Base-by-base conservation (phyloP, 2,329 filamentous ascomycete genomes). In the Penicillium nordicum region DNA sequence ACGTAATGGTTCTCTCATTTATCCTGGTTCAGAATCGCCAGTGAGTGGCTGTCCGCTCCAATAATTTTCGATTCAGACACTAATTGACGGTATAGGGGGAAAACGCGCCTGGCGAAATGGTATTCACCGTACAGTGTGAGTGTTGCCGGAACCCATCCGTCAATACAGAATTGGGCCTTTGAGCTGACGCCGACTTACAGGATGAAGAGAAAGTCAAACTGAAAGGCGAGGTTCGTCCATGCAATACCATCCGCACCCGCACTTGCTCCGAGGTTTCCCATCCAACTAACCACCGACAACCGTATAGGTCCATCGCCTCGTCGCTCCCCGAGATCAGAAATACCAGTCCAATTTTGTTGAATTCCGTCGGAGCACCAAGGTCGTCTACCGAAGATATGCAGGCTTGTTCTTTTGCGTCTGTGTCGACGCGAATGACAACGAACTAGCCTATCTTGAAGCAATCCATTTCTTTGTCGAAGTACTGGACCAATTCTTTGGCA, bases 291-390 rank as follows among this genome's bases (percentile, higher is more conserved):
- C 23, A 57, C 55, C 45, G 11, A 62, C 43, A 18, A 58, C 55
- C 40, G 6, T 32, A 47, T 67, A 92, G 88, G 90, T 97, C 68
- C 94, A 99, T 82, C 92, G 94, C 61, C 91, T 99, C 66, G 93
- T 99, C 59, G 94, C 94, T 0, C 94, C 94, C 7, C 90, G 94
- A 72, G 94, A 99, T 78, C 94, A 99, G 74, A 99, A 99, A 74
- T 96, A 99, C 81, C 94, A 99, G 76, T 96, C 92, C 78, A 99
- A 99, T 80, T 99, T 99, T 71, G 94, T 99, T 82, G 94, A 99
- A 68, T 87, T 87, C 66, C 76, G 78, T 44, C 71, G 74, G 47
- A 78, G 75, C 59, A 92, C 93, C 73, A 97, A 97, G 80, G 89
- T 99, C 68, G 91, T 99, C 52, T 99, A 99, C 80, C 88, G 95